Conservation (phyloP, 176 grass and related monocot species). For the bread wheat (Triticum aestivum) region DNA sequence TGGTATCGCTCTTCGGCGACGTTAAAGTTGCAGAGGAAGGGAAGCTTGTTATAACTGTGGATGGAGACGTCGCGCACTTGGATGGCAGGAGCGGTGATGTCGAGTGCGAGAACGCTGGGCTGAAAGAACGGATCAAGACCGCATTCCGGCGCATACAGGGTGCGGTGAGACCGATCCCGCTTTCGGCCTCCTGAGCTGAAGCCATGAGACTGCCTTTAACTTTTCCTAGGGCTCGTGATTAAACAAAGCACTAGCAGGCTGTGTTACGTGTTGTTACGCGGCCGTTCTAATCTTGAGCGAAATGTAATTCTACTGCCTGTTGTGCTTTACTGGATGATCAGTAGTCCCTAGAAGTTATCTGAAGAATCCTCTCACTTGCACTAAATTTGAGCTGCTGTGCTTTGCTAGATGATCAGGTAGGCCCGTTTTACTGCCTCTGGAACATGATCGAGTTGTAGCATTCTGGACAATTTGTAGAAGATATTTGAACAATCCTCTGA, state of each 20-base stretch:
- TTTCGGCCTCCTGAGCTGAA: slow-evolving; percentile 43
- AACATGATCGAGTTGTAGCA: background rate
- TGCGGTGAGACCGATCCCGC: slow-evolving; percentile 73
- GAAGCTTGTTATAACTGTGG: slow-evolving; percentile 63
- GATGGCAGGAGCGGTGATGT: slow-evolving; percentile 73
- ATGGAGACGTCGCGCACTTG: slow-evolving; percentile 59
- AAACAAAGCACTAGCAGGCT: background rate
- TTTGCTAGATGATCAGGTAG: background rate
- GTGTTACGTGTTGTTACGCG: background rate
- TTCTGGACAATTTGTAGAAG: background rate
- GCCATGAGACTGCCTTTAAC: background rate
- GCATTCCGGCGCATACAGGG: slow-evolving; percentile 70
- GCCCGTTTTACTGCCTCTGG: background rate
- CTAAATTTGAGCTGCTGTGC: background rate
- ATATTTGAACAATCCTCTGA: too few species aligned
- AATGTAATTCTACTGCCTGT: background rate
- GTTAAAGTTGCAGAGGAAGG: slow-evolving; percentile 81
- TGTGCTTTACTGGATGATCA: background rate
- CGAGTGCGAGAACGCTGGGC: slow-evolving; percentile 53
- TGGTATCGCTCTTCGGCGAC: slow-evolving; percentile 83
- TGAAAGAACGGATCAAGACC: slow-evolving; percentile 73
- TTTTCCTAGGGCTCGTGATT: background rate
- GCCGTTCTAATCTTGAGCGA: background rate
- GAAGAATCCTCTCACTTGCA: too few species aligned
- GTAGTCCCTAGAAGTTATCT: background rate